Evolutionary conservation across 2,329 filamentous ascomycete genomes (phyloP).

Genomic region (Talaromyces albobiverticillius): DNA sequence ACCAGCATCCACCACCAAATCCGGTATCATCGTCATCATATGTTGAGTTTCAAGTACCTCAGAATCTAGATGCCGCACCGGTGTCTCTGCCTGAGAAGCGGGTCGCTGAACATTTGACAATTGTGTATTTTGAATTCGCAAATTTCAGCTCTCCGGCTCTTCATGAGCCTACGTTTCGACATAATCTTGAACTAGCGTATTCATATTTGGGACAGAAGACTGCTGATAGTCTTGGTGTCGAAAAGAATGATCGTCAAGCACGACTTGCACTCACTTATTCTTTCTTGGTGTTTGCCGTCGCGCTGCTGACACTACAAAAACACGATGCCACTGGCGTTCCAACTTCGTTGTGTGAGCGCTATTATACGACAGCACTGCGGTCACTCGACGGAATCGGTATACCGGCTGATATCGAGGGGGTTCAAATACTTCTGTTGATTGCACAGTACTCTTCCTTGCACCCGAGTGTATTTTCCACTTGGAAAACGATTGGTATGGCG

Average conservation of each 20-base stretch:
- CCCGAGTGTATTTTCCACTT: background rate
- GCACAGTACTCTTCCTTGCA: background rate
- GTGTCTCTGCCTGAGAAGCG: background rate
- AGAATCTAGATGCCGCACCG: background rate
- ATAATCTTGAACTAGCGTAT: background rate
- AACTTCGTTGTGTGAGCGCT: background rate
- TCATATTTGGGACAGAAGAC: background rate
- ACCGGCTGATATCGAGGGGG: background rate
- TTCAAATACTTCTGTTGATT: background rate
- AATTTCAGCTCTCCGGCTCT: background rate
- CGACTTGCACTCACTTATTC: background rate
- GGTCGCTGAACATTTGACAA: background rate
- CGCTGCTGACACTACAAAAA: background rate
- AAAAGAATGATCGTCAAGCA: background rate
- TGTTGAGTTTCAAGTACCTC: background rate
- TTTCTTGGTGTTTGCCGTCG: background rate
- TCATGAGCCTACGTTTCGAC: background rate
- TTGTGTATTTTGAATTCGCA: background rate
- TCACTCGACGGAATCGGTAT: background rate
- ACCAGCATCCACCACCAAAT: background rate
- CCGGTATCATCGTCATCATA: background rate
- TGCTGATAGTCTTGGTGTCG: background rate
- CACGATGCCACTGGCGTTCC: conserved; percentile 1
- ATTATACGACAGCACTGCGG: background rate
- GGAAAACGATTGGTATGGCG: background rate